A percentile compares a stretch with the other conserved stretches of the same genome.
These are phyloP conservation scores for Botrytis hyacinthi DNA, from an alignment of 2,329 filamentous ascomycete genomes.

Conservation along the genomic window DNA sequence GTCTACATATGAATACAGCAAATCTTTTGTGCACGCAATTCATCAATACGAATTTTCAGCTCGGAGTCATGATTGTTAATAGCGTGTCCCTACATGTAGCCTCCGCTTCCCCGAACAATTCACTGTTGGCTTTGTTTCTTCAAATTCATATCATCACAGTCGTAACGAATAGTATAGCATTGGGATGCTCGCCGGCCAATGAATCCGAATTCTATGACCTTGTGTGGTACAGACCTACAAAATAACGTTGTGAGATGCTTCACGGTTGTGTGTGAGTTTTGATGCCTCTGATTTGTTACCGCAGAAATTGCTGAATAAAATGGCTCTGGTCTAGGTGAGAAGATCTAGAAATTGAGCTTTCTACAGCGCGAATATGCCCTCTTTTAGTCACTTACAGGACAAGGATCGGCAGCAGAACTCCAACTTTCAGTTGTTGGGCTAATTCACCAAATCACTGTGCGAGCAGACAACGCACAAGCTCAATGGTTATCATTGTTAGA, in stretches of 20 bases:
- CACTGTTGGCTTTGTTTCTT: neutral
- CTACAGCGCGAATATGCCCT: neutral
- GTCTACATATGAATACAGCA: neutral
- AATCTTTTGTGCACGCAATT: neutral
- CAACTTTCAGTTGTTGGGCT: neutral
- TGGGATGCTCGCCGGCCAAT: neutral
- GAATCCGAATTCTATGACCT: neutral
- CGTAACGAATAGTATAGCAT: neutral
- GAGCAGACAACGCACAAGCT: neutral
- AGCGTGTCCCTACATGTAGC: neutral
- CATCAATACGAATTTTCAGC: neutral
- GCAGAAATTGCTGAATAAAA: neutral
- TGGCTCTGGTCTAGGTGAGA: neutral
- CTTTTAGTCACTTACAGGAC: neutral
- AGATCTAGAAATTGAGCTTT: neutral
- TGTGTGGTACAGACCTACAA: neutral
- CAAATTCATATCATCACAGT: neutral
- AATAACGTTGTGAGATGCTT: neutral
- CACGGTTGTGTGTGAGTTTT: neutral
- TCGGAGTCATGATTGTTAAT: neutral
- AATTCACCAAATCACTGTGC: neutral
- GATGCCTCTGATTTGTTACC: neutral
- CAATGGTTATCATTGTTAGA: neutral
- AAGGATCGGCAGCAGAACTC: neutral
- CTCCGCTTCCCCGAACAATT: neutral